phyloP scores from a whole-genome alignment of 1,284 basidiomycete genomes.

The Tranzscheliella williamsii region DNA sequence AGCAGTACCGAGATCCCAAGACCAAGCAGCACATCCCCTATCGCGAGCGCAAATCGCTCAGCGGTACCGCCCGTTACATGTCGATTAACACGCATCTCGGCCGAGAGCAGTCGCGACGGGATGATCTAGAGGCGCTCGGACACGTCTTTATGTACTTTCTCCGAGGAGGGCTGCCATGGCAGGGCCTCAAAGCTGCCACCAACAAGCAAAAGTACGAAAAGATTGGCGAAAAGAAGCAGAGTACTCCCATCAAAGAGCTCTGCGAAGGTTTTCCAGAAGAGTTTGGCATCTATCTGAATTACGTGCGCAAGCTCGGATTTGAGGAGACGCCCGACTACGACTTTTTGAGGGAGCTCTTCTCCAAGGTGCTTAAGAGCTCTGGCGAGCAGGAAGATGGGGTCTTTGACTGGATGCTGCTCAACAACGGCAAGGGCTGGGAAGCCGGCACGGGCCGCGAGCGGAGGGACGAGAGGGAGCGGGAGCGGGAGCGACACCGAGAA shows the following conservation, averaged over 20 bases:
- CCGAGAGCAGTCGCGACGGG: slow-evolving; percentile 88
- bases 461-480: slow-evolving; percentile 57
- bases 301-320: slow-evolving; percentile 83
- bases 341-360: slow-evolving; percentile 86
- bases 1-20: slow-evolving; percentile 95
- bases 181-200: slow-evolving; percentile 92
- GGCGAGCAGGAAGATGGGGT: slow-evolving; percentile 84
- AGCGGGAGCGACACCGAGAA: slow-evolving; percentile 25
- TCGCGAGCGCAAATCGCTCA: slow-evolving; percentile 88
- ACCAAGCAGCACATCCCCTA: slow-evolving; percentile 97
- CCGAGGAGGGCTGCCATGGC: slow-evolving; percentile 87
- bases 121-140: slow-evolving; percentile 90
- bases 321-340: slow-evolving; percentile 96
- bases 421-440: slow-evolving; percentile 94
- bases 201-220: slow-evolving; percentile 99
- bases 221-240: slow-evolving; percentile 98
- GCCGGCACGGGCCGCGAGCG: slow-evolving; percentile 65
- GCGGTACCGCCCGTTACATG: slow-evolving; percentile 91
- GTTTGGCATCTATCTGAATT: slow-evolving; percentile 84
- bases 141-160: slow-evolving; percentile 99
- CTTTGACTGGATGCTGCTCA: slow-evolving; percentile 87
- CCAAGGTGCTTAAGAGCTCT: slow-evolving; percentile 85
- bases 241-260: slow-evolving; percentile 89
- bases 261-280: slow-evolving; percentile 93
- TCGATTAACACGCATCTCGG: slow-evolving; percentile 95